These are phyloP conservation scores for Cladorrhinum samala DNA, from an alignment of 495 filamentous ascomycete species.

Conservation along the genomic window DNA sequence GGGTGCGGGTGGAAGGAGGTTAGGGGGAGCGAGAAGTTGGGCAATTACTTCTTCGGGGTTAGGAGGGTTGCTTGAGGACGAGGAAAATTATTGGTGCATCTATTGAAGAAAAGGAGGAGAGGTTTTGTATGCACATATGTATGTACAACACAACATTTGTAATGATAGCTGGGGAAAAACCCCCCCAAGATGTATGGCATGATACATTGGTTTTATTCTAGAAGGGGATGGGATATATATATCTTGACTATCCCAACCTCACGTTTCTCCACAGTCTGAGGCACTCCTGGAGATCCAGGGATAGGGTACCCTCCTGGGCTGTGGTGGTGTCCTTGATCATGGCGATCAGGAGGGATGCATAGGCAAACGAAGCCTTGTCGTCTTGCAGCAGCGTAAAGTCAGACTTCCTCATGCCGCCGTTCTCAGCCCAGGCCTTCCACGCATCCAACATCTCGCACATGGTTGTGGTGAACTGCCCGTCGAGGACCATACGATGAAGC, in stretches of 20 bases:
- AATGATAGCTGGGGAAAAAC: too few species aligned
- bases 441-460: constrained; percentile 47
- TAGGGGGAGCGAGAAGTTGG: constrained; percentile 71
- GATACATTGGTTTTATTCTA: not conserved
- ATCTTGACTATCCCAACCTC: constrained; percentile 39
- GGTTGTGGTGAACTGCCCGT: constrained; percentile 37
- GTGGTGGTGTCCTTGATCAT: constrained; percentile 43
- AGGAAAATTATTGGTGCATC: not conserved
- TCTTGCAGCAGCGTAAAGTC: constrained; percentile 43
- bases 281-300: constrained; percentile 57
- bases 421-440: constrained; percentile 54
- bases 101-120: not conserved
- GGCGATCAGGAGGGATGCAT: constrained; percentile 47
- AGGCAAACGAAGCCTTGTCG: constrained; percentile 41
- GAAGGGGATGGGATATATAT: not conserved
- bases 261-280: constrained; percentile 53
- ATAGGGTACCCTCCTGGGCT: constrained; percentile 45
- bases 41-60: constrained; percentile 95
- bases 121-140: not conserved
- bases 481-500: constrained; percentile 50
- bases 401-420: constrained; percentile 50
- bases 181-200: not conserved
- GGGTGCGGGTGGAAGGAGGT: constrained; percentile 89
- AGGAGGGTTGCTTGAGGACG: constrained; percentile 39
- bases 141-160: not conserved